A percentile compares a stretch with the other conserved stretches of the same genome.
phyloP scores from a whole-genome alignment of 306 rosid species.

The Casuarina glauca region DNA sequence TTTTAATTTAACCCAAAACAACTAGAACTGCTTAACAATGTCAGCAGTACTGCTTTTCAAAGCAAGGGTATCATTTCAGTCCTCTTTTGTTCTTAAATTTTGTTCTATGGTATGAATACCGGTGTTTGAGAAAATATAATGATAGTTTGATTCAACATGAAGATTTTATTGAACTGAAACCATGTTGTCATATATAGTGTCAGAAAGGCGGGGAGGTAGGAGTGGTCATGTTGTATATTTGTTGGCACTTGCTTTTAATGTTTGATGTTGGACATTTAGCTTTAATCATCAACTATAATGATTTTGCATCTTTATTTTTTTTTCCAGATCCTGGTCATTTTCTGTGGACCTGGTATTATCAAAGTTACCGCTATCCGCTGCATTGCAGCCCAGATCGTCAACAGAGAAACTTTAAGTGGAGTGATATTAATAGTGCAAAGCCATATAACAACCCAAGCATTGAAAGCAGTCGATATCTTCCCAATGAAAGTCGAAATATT shows the following conservation, averaged over 20 bases:
- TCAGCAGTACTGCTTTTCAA: background rate
- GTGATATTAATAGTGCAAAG: conserved; percentile 63
- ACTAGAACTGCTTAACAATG: background rate
- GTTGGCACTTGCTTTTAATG: background rate
- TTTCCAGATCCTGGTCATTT: conserved; percentile 71
- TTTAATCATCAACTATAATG: conserved; percentile 1
- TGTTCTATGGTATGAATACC: background rate
- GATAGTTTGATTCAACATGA: background rate
- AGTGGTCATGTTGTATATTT: background rate
- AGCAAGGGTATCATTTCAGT: background rate
- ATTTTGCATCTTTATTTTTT: background rate
- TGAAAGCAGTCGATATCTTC: conserved; percentile 55
- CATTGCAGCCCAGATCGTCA: conserved; percentile 58
- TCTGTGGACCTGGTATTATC: conserved; percentile 56
- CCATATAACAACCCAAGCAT: conserved; percentile 73
- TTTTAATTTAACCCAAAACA: background rate
- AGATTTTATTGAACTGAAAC: background rate
- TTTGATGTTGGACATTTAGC: background rate
- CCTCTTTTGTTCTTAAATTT: background rate
- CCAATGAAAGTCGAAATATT: conserved; percentile 78
- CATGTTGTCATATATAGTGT: background rate
- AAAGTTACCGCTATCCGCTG: conserved; percentile 59
- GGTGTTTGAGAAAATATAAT: background rate
- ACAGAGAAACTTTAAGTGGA: conserved; percentile 64
- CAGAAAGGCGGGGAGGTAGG: background rate